Evolutionary conservation across 352 stramenopile genomes (phyloP), one percentile per base, ranked within the genome.

Genomic region (Phytophthora idaei): DNA sequence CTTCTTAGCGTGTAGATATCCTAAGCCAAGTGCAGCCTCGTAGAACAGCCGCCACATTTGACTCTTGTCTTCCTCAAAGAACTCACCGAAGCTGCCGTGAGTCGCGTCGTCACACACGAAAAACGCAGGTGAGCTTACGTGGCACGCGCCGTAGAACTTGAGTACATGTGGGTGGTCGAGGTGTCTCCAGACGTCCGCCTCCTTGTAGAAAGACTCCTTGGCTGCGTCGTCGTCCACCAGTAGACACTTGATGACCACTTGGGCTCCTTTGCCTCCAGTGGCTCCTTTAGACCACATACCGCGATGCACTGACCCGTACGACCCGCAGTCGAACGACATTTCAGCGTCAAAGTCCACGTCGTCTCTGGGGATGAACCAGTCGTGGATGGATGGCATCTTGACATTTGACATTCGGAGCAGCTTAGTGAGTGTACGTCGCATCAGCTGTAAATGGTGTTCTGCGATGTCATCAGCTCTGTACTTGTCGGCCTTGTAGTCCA

Each of bases 181-280:
- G 7, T 42, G 10, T n/a, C 36, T 17, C 36, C 36, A 42, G 15
- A 55, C 44, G 0, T 48, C 32, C 21, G 48, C 25, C 27, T 62
- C 56, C 32, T 62, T 55, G 32, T 29, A 55, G 44, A 62, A 62
- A 14, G 32, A 45, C 31, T 62, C 55, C 11, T 62, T 62, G 10
- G 17, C 44, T 25, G 10, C n/a, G 9, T 48, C 44, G 27, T 48
- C 25, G 17, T 62, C 31, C 56, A 62, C 32, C 7, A 58, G 39
- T 6, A 58, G 51, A 28, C 31, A 62, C 14, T 62, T 62, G 14
- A 62, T 55, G 31, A 42, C 36, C 12, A 42, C 36, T 42, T 42
- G n/a, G 12, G 36, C 36, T 42, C 36, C 36, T 42, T 42, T 42
- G 10, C 36, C 36, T 17, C n/a, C 36, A n/a, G 32, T 12, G 5